Conservation (phyloP, 345 rosid genomes). For the Populus alba region DNA sequence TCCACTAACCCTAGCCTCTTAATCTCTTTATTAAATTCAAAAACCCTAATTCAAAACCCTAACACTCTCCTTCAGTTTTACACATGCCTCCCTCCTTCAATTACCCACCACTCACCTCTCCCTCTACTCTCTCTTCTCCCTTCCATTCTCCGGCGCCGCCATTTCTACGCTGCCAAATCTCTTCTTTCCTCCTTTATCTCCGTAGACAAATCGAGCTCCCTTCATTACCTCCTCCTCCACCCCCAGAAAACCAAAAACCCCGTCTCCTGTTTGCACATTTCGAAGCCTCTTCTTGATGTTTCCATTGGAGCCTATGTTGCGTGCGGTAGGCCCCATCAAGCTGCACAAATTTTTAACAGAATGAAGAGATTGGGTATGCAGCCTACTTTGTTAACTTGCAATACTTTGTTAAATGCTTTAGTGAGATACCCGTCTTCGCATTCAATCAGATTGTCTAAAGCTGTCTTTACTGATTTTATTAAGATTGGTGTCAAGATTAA, state of each 20-base stretch:
- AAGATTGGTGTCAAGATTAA: constrained; percentile 47
- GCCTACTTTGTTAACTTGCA: constrained; percentile 71
- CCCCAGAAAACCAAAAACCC: constrained; percentile 12
- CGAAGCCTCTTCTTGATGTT: constrained; percentile 57
- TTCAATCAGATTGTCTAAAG: constrained; percentile 45
- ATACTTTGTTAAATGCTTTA: constrained; percentile 58
- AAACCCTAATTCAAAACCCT: constrained; percentile 41
- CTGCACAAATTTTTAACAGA: constrained; percentile 57
- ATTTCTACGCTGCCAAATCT: constrained; percentile 64
- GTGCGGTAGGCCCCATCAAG: constrained; percentile 59
- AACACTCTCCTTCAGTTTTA: constrained; percentile 58
- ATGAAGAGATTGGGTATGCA: constrained; percentile 53
- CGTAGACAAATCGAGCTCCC: constrained; percentile 42
- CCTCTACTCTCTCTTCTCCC: constrained; percentile 62
- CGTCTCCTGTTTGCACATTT: background rate
- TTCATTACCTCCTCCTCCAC: constrained; percentile 51
- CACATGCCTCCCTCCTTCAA: constrained; percentile 39
- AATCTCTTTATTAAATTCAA: constrained; percentile 50
- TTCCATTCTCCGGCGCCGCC: constrained; percentile 46
- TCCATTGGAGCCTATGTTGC: constrained; percentile 58
- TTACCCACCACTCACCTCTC: constrained; percentile 36
- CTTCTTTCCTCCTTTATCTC: constrained; percentile 59
- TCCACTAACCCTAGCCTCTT: constrained; percentile 43
- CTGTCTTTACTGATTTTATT: constrained; percentile 51
- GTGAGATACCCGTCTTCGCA: constrained; percentile 62